Base-by-base conservation (phyloP, 2,329 filamentous ascomycete genomes). In the Lasiodiplodia citricola region DNA sequence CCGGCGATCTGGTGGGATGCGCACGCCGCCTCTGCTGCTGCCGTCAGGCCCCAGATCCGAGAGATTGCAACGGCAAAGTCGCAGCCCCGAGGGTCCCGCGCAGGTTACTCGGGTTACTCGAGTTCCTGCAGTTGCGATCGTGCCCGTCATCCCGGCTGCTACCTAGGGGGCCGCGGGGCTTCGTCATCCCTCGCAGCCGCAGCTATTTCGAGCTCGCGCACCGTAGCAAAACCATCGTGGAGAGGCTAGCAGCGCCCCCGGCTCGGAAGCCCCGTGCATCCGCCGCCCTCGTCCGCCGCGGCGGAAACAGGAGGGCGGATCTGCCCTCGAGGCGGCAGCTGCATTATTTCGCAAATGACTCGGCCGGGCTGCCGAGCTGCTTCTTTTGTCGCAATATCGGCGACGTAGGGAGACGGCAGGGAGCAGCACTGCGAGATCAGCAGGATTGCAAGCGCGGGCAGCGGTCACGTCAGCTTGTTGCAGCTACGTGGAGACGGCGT, bases 261-360 rank as follows among this genome's bases (percentile, higher is more conserved):
- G 60, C 60, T 52, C 60, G 44, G 60, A 52, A 64, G 47, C 60
- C 60, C 60, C 60, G 60, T 64, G 60, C 60, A 52, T 64, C 60
- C 60, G 60, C 60, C 58, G 58, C 58, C 16, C 41, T 51, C 37
- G 41, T 37, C 58, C 60, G 52, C 44, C 60, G 31, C 47, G 13
- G 60, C 60, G 60, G 60, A 64, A 64, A 64, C 60, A 64, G 60
- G 60, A 64, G 60, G 60, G 60, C 60, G 60, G 58, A 64, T 64
- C 60, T 52, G 44, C 44, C 28, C 58, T 23, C 60, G 14, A n/a
- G 35, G 55, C 55, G 35, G 31, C 55, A 23, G 58, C 58, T 50
- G 58, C 58, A 50, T 63, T 25, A 64, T 54, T 52, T 64, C 60
- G 60, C 60, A 64, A 38, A 64, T 64, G 60, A 64, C 60, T 64